Evolutionary conservation across 2,329 filamentous ascomycete species (phyloP).

Genomic region (Verticillium zaregamsianum): DNA sequence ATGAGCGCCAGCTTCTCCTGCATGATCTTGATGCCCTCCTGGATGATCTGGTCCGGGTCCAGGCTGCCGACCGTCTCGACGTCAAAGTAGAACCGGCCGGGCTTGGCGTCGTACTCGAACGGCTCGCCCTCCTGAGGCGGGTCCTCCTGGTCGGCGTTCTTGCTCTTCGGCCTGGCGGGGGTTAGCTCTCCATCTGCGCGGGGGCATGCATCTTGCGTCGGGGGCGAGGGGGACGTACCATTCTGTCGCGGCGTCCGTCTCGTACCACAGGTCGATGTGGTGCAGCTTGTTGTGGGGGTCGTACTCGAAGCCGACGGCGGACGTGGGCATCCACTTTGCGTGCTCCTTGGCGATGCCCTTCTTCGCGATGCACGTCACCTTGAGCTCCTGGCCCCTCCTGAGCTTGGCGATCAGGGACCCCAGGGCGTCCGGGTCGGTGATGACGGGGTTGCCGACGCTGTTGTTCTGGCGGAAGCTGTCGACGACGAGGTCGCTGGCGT

Average conservation of each 20-base stretch:
- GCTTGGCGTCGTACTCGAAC: constrained; percentile 87
- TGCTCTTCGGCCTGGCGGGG: constrained; percentile 66
- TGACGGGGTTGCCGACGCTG: constrained; percentile 74
- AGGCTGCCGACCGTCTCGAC: constrained; percentile 86
- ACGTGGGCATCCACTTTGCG: constrained; percentile 92
- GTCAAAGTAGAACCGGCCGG: constrained; percentile 85
- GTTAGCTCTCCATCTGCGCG: too few species aligned
- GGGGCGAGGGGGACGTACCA: constrained; percentile 52
- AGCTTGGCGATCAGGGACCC: constrained; percentile 89
- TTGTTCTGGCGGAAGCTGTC: constrained; percentile 66
- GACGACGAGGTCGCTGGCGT: constrained; percentile 81
- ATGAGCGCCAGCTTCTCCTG: constrained; percentile 86
- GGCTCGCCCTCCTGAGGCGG: constrained; percentile 75
- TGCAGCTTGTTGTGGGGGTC: constrained; percentile 94
- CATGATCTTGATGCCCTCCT: constrained; percentile 81
- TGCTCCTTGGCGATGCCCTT: constrained; percentile 99
- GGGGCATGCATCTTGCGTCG: too few species aligned
- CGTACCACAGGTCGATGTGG: constrained; percentile 93
- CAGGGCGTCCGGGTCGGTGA: constrained; percentile 74
- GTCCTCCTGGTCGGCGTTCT: constrained; percentile 77
- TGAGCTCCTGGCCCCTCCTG: constrained; percentile 82
- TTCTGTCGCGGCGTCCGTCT: constrained; percentile 75
- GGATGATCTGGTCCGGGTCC: constrained; percentile 84
- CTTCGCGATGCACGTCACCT: constrained; percentile 89
- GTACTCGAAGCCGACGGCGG: constrained; percentile 95